Percentiles rank a stretch among this genome's conserved stretches.
These are phyloP conservation scores for Scopulariopsis brevicaulis DNA, from an alignment of 2,329 filamentous ascomycete species.

Conservation along the genomic window DNA sequence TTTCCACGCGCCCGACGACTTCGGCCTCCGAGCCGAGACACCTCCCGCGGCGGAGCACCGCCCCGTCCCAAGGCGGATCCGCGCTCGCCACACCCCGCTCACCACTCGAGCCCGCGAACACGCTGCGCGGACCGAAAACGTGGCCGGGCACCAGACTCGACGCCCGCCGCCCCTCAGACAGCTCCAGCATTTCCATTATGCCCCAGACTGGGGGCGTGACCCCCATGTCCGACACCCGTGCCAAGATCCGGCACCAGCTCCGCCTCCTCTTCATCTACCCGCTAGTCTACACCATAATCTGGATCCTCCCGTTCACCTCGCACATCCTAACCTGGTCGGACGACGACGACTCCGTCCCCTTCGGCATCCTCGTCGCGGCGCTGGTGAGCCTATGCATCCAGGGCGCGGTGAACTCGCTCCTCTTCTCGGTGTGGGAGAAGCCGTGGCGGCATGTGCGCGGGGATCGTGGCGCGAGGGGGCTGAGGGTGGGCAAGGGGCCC, in stretches of 20 bases:
- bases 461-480: not conserved
- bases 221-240: slow-evolving; percentile 26
- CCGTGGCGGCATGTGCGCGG: slow-evolving; percentile 41
- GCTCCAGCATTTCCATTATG: slow-evolving; percentile 8
- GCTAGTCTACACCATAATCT: slow-evolving; percentile 58
- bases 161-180: slow-evolving; percentile 5
- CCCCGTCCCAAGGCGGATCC: not conserved
- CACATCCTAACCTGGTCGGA: slow-evolving; percentile 49
- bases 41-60: not conserved
- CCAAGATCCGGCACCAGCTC: slow-evolving; percentile 54
- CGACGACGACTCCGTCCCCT: slow-evolving; percentile 24
- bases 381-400: slow-evolving; percentile 52
- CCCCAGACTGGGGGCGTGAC: slow-evolving; percentile 12
- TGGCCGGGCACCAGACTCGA: not conserved
- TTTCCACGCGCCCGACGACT: not conserved
- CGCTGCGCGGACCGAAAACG: not conserved
- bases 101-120: not conserved
- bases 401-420: slow-evolving; percentile 53
- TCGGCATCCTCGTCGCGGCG: slow-evolving; percentile 40
- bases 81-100: not conserved
- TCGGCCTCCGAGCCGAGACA: not conserved
- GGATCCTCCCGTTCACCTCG: slow-evolving; percentile 58
- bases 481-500: not conserved
- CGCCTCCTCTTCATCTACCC: slow-evolving; percentile 69
- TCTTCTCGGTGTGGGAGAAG: slow-evolving; percentile 60